Percentiles rank a stretch among this genome's conserved stretches.
phyloP scores from a whole-genome alignment of 2,329 filamentous ascomycete species.

The Drechslerella coelobrocha region DNA sequence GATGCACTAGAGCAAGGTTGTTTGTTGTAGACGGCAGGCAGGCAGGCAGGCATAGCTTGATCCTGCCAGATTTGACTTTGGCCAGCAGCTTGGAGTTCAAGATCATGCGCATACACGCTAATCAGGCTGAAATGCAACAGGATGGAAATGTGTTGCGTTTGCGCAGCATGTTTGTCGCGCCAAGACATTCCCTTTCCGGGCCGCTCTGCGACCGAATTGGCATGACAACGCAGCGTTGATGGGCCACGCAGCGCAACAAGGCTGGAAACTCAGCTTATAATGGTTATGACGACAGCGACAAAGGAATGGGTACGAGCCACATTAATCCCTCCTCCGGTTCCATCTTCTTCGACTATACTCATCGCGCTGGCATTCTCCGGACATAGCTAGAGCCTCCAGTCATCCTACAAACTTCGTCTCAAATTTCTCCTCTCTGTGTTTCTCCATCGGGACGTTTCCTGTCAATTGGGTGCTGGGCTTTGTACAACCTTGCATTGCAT shows the following conservation, averaged over 20 bases:
- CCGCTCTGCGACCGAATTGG: constrained; percentile 19
- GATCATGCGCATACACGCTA: no score
- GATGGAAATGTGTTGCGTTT: constrained; percentile 18
- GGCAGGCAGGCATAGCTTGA: no score
- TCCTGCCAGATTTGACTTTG: no score
- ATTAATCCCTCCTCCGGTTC: background rate
- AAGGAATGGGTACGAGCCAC: constrained; percentile 18
- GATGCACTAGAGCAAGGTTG: no score
- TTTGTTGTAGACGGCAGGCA: no score
- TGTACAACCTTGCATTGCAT: constrained; percentile 31
- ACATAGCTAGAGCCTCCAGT: constrained; percentile 3
- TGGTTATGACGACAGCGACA: constrained; percentile 45
- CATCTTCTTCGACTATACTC: constrained; percentile 5
- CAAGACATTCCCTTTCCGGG: constrained; percentile 15
- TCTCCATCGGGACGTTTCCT: background rate
- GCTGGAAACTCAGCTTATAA: constrained; percentile 1
- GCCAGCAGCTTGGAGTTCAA: no score
- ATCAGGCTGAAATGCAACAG: constrained; percentile 27
- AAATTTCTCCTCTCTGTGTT: background rate
- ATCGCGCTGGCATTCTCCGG: background rate
- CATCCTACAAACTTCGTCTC: constrained; percentile 3
- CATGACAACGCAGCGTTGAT: constrained; percentile 50
- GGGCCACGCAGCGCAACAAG: no score
- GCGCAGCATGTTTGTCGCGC: background rate
- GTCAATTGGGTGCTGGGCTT: constrained; percentile 5